These are phyloP conservation scores for Fusarium devonianum DNA, from an alignment of 2,329 filamentous ascomycete species.

Conservation along the genomic window DNA sequence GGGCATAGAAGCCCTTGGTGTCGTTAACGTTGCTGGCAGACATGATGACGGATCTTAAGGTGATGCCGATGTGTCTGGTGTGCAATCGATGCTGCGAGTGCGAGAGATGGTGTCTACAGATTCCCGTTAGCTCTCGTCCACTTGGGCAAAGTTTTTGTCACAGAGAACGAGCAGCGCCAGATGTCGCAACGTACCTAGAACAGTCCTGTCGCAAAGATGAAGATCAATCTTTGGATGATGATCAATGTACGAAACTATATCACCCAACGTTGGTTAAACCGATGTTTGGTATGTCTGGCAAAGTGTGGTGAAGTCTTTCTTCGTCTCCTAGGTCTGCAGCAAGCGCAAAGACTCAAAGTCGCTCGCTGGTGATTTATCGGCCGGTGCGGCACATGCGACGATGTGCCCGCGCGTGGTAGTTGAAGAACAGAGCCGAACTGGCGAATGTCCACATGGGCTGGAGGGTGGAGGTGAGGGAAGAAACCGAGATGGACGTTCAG, in stretches of 20 bases:
- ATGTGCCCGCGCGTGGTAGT: slow-evolving; percentile 45
- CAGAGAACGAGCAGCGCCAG: no score
- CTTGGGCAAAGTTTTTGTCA: background rate
- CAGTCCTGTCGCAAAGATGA: slow-evolving; percentile 14
- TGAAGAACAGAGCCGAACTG: slow-evolving; percentile 15
- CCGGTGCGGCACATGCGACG: slow-evolving; percentile 53
- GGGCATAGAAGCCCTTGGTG: slow-evolving; percentile 34
- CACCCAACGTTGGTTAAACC: background rate
- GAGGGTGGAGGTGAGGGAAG: slow-evolving; percentile 1
- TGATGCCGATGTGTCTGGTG: slow-evolving; percentile 11
- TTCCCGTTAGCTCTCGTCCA: background rate
- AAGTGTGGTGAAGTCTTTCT: slow-evolving; percentile 60
- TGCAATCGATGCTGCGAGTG: background rate
- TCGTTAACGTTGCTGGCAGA: slow-evolving; percentile 11
- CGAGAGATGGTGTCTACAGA: slow-evolving; percentile 2
- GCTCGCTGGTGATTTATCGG: slow-evolving; percentile 59
- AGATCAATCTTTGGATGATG: background rate
- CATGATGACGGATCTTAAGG: slow-evolving; percentile 18
- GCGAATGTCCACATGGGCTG: slow-evolving; percentile 34
- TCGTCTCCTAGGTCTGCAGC: slow-evolving; percentile 55
- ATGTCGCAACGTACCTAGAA: slow-evolving; percentile 21
- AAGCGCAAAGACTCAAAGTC: slow-evolving; percentile 75
- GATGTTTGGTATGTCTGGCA: slow-evolving; percentile 1
- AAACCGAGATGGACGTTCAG: slow-evolving; percentile 1
- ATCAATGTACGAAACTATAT: background rate